Percentiles rank a stretch among this genome's conserved stretches.
These are phyloP conservation scores for Phycomyces nitens DNA, from an alignment of 192 early-diverging fungal genomes.

Conservation along the genomic window DNA sequence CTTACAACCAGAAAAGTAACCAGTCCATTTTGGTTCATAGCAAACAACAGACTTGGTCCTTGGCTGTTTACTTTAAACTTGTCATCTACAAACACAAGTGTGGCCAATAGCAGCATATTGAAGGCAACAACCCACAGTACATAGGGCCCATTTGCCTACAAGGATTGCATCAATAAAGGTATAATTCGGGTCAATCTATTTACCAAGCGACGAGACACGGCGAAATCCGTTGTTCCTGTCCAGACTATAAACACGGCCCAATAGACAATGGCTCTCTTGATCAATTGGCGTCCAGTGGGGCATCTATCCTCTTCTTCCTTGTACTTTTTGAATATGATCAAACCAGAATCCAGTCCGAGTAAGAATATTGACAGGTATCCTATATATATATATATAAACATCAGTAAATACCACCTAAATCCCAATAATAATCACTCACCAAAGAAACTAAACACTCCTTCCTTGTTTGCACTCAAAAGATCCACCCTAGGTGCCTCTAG, in stretches of 20 bases:
- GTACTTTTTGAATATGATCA: conserved; percentile 39
- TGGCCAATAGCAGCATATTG: conserved; percentile 59
- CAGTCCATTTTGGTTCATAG: conserved; percentile 80
- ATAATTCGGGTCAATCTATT: too few relatives aligned
- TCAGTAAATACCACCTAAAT: not conserved
- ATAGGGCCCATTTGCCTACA: conserved; percentile 68
- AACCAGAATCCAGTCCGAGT: conserved; percentile 71
- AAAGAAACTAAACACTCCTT: conserved; percentile 82
- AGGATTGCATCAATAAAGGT: too few relatives aligned
- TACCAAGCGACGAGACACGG: conserved; percentile 71
- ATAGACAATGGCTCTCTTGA: conserved; percentile 36
- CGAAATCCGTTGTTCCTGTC: conserved; percentile 50
- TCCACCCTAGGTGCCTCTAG: conserved; percentile 66
- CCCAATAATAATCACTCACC: conserved; percentile 36
- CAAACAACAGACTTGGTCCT: conserved; percentile 58
- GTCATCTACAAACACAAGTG: conserved; percentile 49
- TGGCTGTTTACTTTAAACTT: conserved; percentile 36
- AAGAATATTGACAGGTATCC: conserved; percentile 86
- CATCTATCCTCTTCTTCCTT: not conserved
- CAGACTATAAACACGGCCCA: conserved; percentile 38
- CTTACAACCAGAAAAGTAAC: conserved; percentile 76
- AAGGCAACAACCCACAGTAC: conserved; percentile 74
- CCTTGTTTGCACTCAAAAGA: conserved; percentile 82
- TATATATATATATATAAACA: not conserved
- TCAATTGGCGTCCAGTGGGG: conserved; percentile 42